Evolutionary conservation across 768 basidiomycete species (phyloP), one percentile per base, ranked within the genome.

Genomic region (Rhodotorula graminis): DNA sequence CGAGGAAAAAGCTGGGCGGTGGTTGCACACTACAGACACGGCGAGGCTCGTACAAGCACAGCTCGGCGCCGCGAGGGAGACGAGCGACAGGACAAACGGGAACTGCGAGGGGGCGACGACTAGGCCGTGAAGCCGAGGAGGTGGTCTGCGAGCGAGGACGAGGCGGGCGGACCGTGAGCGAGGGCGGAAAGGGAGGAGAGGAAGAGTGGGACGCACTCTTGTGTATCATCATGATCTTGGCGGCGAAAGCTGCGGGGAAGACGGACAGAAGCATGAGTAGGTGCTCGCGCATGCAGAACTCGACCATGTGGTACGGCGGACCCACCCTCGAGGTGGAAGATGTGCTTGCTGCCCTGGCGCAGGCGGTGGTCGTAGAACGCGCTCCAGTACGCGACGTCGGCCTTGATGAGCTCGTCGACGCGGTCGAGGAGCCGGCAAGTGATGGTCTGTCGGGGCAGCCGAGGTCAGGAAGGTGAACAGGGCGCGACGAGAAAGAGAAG

Each of bases 331-430:
- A 99, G 85, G 79, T 99, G 95, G 81, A 89, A 98, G 64, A 99
- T 97, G 82, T 97, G 90, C 81, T 91, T 91, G 79, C 87, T 87
- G 10, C 95, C 95, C 66, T 88, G 84, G n/a, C 92, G 87, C 91
- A 98, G 91, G n/a, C 96, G 89, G 50, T 90, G 86, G 83, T 99
- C 94, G 80, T 97, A 97, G 80, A 95, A 89, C 33, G 96, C 93
- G 8, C 95, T 92, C 94, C 94, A 98, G 79, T 96, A 93, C 85
- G 97, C 91, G 77, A 98, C 88, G 77, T 97, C 93, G 0, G 89
- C 87, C 82, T 94, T 96, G 69, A 99, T 80, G 63, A 84, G 85
- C 80, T 97, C 93, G 80, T 98, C 94, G 9, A 95, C 90, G 71
- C 87, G 86, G 59, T 92, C 90, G 37, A 93, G 88, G 25, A 98